These are phyloP conservation scores for Pichia exigua DNA, from an alignment of 805 yeast species.

Conservation along the genomic window DNA sequence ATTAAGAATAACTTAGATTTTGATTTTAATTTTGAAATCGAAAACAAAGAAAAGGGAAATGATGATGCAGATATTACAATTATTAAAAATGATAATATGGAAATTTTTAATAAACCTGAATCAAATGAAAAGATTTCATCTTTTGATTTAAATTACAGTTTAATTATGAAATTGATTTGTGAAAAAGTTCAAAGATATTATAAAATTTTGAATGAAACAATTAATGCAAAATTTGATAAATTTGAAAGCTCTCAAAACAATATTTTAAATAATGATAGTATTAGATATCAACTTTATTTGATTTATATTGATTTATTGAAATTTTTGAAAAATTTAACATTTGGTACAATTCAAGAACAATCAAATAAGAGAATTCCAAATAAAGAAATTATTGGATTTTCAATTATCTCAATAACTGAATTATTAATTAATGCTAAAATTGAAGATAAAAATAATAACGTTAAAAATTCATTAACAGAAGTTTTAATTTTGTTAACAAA, in stretches of 20 bases:
- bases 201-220: no score
- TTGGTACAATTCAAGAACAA: slow-evolving; percentile 31
- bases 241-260: background rate
- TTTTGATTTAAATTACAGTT: background rate
- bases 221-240: background rate
- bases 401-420: slow-evolving; percentile 53
- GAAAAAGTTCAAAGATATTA: no score
- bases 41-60: background rate
- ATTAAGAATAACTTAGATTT: slow-evolving; percentile 11
- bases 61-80: slow-evolving; percentile 1
- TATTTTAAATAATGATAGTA: background rate
- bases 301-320: background rate
- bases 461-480: slow-evolving; percentile 49
- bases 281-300: background rate
- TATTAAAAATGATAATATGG: background rate
- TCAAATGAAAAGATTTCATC: background rate
- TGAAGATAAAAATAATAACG: slow-evolving; percentile 53
- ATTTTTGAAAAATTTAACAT: background rate
- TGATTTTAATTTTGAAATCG: slow-evolving; percentile 7
- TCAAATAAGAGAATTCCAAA: slow-evolving; percentile 55
- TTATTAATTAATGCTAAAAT: slow-evolving; percentile 51
- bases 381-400: slow-evolving; percentile 51
- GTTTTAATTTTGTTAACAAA: slow-evolving; percentile 51
- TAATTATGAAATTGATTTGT: no score
- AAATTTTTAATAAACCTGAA: background rate